Base-by-base conservation (phyloP, 2,329 filamentous ascomycete genomes). In the Torrubiellomyces zombiae region DNA sequence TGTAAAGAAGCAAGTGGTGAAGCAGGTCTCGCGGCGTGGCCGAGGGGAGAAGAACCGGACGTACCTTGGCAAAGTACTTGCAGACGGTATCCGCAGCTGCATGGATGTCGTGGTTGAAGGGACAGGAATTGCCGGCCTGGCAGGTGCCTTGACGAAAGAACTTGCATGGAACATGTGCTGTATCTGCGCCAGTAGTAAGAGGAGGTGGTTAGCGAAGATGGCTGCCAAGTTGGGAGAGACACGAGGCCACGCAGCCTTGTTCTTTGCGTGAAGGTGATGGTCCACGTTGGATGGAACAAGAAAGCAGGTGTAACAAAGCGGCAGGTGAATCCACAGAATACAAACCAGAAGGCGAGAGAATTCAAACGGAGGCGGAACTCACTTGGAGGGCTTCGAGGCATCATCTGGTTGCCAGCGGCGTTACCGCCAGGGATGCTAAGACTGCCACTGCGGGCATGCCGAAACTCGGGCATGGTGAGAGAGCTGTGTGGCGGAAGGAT, bases 61-160 rank as follows among this genome's bases (percentile, higher is more conserved):
- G 41, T 59, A 92, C 83, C 75, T 95, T 98, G 45, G 85, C 79
- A 51, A 95, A 98, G 58, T 95, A 98, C 56, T 95, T 98, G 74
- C 89, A 98, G 36, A 91, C 73, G 33, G 79, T 85, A 49, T 94
- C 82, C 25, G 78, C 69, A 20, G 83, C 71, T 16, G 74, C 67
- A 47, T 89, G 80, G 35, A 89, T 73, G 35, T 91, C 86, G 56
- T 98, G 89, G 42, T 83, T 81, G 55, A 95, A 98, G 20, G 89
- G 89, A 58, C 89, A 98, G 37, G 85, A 82, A 49, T 79, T 80
- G 40, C 89, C 89, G 29, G 89, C 89, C 64, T 95, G 86, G 53
- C 89, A 98, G 43, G 82, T 75, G 49, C 86, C 85, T 58, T 93
- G 82, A 27, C 83, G 75, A 55, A 89, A 98, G 76, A 98, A 98